Conservation (phyloP, 2,329 filamentous ascomycete genomes). For the Nannizziopsis barbatae region DNA sequence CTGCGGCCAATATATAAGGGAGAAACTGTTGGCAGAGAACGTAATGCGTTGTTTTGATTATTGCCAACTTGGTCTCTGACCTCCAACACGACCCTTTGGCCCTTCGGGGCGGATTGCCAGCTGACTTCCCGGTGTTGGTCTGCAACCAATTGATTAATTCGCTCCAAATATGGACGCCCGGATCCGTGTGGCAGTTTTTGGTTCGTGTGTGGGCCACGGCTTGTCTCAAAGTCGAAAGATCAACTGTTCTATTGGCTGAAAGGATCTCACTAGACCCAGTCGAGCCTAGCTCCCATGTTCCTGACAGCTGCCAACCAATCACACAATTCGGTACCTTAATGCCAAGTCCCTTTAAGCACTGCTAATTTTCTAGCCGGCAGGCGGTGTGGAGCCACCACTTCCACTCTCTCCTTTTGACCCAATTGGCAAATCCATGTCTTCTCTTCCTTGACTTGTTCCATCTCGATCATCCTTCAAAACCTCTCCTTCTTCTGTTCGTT, state of each 20-base stretch:
- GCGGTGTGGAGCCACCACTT: not conserved
- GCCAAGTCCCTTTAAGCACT: not conserved
- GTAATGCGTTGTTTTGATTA: too few species aligned
- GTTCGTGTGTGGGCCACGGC: not conserved
- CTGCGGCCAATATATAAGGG: too few species aligned
- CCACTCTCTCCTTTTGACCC: not conserved
- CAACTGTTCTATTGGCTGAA: not conserved
- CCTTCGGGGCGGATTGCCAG: too few species aligned
- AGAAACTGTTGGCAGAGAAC: too few species aligned
- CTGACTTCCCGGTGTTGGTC: too few species aligned
- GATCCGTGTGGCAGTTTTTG: not conserved
- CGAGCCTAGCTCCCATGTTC: not conserved
- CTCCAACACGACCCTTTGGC: too few species aligned
- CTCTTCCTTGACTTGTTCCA: not conserved
- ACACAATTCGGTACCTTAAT: not conserved
- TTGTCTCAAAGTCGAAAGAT: not conserved
- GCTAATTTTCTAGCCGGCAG: not conserved
- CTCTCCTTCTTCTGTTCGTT: slow-evolving; percentile 1
- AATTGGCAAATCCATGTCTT: not conserved
- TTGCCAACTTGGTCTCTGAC: too few species aligned
- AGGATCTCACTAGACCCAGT: not conserved
- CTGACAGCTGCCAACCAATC: not conserved
- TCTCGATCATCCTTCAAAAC: not conserved
- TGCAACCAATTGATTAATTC: not conserved
- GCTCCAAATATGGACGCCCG: not conserved